Conservation (phyloP, 768 basidiomycete genomes). For the Russula dissimulans region DNA sequence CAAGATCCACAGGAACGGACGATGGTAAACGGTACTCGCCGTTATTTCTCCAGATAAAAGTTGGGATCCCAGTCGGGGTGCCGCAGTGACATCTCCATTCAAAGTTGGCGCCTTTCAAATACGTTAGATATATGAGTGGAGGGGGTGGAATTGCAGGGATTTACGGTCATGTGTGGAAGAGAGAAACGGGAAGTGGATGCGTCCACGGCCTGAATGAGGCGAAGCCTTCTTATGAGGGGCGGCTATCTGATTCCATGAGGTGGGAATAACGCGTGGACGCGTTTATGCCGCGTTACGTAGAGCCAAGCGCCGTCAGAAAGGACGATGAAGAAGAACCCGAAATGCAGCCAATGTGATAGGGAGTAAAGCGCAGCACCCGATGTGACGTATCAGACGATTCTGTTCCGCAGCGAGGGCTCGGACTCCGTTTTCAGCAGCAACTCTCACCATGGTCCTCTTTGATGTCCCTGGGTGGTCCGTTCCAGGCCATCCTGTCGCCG, state of each 20-base stretch:
- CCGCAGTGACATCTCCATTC: background rate
- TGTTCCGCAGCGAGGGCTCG: no score
- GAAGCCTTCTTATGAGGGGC: background rate
- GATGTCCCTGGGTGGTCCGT: conserved; percentile 65
- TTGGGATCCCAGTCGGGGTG: background rate
- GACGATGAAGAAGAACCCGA: background rate
- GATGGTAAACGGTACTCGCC: background rate
- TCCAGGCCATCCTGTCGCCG: conserved; percentile 30
- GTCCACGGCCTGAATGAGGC: no score
- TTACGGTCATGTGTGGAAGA: background rate
- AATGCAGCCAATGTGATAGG: background rate
- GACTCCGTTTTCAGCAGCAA: no score
- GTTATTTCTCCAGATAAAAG: background rate
- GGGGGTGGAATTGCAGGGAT: background rate
- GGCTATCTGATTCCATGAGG: background rate
- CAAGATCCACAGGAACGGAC: background rate
- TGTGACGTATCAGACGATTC: no score
- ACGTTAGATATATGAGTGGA: background rate
- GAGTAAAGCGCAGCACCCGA: background rate
- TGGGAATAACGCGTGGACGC: background rate
- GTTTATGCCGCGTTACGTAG: conserved; percentile 4
- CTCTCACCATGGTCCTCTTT: conserved; percentile 40
- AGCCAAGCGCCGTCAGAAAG: background rate
- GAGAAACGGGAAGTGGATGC: background rate
- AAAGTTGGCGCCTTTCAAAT: background rate